Evolutionary conservation across 2,329 filamentous ascomycete genomes (phyloP).

Genomic region (Ascochyta koolunga): DNA sequence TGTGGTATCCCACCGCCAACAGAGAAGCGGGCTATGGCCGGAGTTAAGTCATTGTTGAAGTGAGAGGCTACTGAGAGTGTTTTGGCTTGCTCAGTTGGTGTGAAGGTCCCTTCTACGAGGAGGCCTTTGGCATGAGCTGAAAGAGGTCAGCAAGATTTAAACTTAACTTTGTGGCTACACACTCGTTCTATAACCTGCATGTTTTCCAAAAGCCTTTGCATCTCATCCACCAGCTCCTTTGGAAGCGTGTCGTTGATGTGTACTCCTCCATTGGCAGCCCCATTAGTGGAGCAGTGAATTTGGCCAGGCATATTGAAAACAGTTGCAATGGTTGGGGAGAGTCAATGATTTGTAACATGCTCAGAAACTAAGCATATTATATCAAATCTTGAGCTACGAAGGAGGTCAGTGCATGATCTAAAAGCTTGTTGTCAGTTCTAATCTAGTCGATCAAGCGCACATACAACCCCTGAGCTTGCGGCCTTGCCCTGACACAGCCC

Average conservation of each 20-base stretch:
- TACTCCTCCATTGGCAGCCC: background rate
- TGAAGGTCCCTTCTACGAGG: constrained; percentile 14
- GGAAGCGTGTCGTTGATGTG: background rate
- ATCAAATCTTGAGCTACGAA: background rate
- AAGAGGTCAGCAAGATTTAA: background rate
- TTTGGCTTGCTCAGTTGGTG: constrained; percentile 11
- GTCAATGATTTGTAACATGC: background rate
- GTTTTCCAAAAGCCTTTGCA: constrained; percentile 16
- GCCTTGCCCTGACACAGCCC: background rate
- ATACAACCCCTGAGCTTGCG: background rate
- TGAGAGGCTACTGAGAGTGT: constrained; percentile 8
- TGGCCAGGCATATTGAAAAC: background rate
- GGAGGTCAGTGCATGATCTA: no score
- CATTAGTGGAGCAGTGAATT: background rate
- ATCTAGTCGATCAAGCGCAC: background rate
- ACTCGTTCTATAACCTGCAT: constrained; percentile 14
- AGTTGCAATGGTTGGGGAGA: background rate
- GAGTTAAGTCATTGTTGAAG: constrained; percentile 6
- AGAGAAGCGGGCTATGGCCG: constrained; percentile 15
- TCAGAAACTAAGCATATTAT: background rate
- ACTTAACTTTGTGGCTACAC: background rate
- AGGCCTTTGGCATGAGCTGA: constrained; percentile 17
- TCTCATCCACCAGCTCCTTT: constrained; percentile 14
- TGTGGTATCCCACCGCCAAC: constrained; percentile 16
- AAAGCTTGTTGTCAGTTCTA: background rate